Evolutionary conservation across 768 basidiomycete genomes (phyloP).

Genomic region (Lactifluus piperatus): DNA sequence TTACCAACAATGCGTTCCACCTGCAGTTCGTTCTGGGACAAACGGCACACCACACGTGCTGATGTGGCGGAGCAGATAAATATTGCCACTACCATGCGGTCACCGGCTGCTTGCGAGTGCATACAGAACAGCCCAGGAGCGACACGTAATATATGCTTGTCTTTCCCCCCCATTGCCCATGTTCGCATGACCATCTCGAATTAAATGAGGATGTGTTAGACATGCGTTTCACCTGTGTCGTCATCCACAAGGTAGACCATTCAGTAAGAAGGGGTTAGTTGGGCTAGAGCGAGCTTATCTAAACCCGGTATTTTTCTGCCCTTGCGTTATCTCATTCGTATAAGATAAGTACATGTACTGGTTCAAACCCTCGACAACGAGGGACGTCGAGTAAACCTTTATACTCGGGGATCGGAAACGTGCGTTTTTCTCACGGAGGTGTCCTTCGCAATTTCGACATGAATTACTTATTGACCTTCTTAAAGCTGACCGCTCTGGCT

Average conservation of each 20-base stretch:
- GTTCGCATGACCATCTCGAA: not conserved
- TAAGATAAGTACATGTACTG: not conserved
- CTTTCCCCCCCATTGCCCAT: not conserved
- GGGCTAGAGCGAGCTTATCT: not conserved
- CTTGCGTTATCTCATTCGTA: not conserved
- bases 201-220: not conserved
- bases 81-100: constrained; percentile 6
- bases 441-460: not conserved
- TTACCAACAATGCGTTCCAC: constrained; percentile 2
- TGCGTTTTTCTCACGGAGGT: constrained; percentile 2
- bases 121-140: not conserved
- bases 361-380: not conserved
- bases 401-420: too few relatives aligned
- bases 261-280: not conserved
- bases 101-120: not conserved
- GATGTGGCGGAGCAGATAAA: constrained; percentile 2
- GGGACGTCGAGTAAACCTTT: too few relatives aligned
- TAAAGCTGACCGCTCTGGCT: not conserved
- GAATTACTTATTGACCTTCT: not conserved
- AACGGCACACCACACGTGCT: constrained; percentile 8
- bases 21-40: constrained; percentile 7
- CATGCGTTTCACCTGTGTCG: constrained; percentile 8
- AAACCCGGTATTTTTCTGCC: not conserved
- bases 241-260: not conserved
- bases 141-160: constrained; percentile 2